Evolutionary conservation across 148 eudicot genomes (phyloP), one percentile per base, ranked within the genome.

Genomic region (Camellia lanceoleosa): DNA sequence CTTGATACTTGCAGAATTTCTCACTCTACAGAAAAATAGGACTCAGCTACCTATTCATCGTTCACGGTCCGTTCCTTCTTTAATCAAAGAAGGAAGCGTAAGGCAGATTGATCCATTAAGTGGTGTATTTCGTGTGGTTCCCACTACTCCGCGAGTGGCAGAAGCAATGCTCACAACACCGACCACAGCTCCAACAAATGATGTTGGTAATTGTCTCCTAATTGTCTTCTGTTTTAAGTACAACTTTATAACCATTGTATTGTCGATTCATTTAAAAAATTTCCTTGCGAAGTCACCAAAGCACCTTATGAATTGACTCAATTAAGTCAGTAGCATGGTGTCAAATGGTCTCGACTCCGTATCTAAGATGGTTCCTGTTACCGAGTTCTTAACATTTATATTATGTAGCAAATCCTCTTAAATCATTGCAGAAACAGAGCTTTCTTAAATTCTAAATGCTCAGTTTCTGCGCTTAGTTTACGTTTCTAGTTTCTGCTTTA

Each of bases 41-140:
- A 70, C 75, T 56, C 89, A 79, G 68, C 68, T 82, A 60, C 79
- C 83, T 62, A 90, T 94, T 9, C 92, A 86, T 75, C 95, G 99
- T 51, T 91, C 98, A 68, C 91, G 55, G 54, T 97, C 99, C 58
- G 97, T 97, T 47, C 99, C 99, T 5, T 84, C 46, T 68, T 84
- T 97, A 23, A 82, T 84, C 76, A 89, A 93, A 89, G 91, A 91
- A 67, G 92, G 89, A 75, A 88, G 92, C 65, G 20, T 82, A 71
- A 87, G 76, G 72, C 87, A 82, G 80, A 70, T 66, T 54, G 91
- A 90, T 82, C 71, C 86, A 52, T 73, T 78, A 66, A 86, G 92
- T 43, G 88, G 94, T 61, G 87, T 88, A 62, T 89, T 87, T 74
- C 98, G 97, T 80, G 89, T 96, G 6, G 81, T 96, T 70, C 91